Evolutionary conservation across 441 rosid genomes (phyloP).

Genomic region (Erodium texanum): DNA sequence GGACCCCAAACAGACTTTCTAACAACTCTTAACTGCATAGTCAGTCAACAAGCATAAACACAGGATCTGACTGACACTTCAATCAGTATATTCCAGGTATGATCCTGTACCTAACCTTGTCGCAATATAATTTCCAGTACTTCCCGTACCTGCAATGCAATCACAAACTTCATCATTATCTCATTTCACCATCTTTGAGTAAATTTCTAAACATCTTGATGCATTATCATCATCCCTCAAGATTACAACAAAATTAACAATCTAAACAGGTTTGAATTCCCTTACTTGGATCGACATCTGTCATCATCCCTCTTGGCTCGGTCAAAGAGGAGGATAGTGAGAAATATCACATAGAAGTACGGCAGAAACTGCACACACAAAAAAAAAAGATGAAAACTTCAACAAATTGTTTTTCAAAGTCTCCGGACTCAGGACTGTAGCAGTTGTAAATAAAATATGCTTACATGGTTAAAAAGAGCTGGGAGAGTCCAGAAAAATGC

Average conservation of each 20-base stretch:
- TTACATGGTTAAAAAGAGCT: constrained; percentile 75
- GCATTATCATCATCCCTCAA: not conserved
- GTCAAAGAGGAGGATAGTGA: constrained; percentile 80
- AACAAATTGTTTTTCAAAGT: not conserved
- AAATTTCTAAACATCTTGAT: not conserved
- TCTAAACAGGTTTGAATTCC: constrained; percentile 6
- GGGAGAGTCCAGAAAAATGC: constrained; percentile 95
- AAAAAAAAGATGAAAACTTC: not conserved
- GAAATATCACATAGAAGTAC: constrained; percentile 75
- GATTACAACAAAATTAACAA: not conserved
- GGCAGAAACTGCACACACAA: constrained; percentile 60
- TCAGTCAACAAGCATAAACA: not conserved
- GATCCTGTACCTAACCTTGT: constrained; percentile 61
- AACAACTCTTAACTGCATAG: not conserved
- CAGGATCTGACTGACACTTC: not conserved
- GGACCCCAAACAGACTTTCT: not conserved
- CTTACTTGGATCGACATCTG: constrained; percentile 87
- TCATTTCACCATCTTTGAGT: not conserved
- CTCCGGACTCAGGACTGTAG: not conserved
- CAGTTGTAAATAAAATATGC: constrained; percentile 9
- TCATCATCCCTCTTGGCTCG: constrained; percentile 94
- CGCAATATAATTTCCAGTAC: constrained; percentile 81
- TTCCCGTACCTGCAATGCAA: constrained; percentile 69
- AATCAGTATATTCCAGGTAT: constrained; percentile 70
- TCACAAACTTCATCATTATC: constrained; percentile 4